Evolutionary conservation across 2,329 filamentous ascomycete species (phyloP).

Genomic region (Colletotrichum higginsianum): DNA sequence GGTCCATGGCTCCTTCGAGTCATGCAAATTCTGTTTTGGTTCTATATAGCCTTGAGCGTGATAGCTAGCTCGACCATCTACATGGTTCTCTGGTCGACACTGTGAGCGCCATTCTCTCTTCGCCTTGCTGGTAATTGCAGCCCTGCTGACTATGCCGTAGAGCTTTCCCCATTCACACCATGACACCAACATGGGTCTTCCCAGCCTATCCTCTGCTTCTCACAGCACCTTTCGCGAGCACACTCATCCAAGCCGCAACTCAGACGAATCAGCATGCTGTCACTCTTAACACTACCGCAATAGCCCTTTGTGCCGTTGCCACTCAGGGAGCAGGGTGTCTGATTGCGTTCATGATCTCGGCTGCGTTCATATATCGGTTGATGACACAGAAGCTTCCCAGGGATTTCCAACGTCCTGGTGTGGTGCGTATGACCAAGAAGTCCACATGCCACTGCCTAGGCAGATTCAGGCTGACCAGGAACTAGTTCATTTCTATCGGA

Average conservation of each 20-base stretch:
- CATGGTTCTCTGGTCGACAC: constrained; percentile 77
- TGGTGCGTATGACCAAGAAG: constrained; percentile 59
- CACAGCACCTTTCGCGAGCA: constrained; percentile 80
- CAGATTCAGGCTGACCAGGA: neutral
- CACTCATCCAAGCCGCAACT: constrained; percentile 61
- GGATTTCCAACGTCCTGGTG: constrained; percentile 82
- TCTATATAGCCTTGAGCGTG: constrained; percentile 79
- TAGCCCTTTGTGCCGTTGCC: constrained; percentile 65
- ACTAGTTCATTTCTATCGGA: constrained; percentile 83
- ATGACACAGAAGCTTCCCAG: constrained; percentile 90
- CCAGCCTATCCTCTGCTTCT: constrained; percentile 87
- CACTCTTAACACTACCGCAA: constrained; percentile 58
- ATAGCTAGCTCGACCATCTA: constrained; percentile 80
- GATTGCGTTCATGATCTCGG: constrained; percentile 82
- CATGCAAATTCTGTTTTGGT: constrained; percentile 81
- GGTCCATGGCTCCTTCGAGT: constrained; percentile 73
- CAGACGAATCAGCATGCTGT: constrained; percentile 45
- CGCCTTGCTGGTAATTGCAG: neutral
- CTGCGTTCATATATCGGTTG: constrained; percentile 86
- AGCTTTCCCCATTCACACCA: constrained; percentile 78
- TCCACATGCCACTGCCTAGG: neutral
- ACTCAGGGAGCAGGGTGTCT: constrained; percentile 70
- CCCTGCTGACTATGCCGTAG: constrained; percentile 47
- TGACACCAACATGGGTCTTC: constrained; percentile 93
- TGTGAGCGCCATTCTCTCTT: constrained; percentile 55